These are phyloP conservation scores for Paecilomyces sp. DNA, from an alignment of 2,329 filamentous ascomycete genomes.

Conservation along the genomic window DNA sequence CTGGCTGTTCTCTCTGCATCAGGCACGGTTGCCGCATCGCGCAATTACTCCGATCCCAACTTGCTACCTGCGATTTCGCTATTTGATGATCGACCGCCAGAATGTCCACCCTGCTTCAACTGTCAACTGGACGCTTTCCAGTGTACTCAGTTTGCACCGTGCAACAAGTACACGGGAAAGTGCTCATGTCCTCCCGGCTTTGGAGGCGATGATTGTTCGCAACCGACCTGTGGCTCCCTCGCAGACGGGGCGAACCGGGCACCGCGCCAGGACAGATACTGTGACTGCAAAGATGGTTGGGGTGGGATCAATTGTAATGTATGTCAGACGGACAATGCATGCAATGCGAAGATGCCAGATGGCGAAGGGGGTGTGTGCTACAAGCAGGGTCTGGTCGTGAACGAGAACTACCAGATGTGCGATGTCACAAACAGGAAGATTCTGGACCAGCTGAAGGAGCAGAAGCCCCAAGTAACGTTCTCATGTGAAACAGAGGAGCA, in stretches of 20 bases:
- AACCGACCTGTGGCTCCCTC: constrained; percentile 86
- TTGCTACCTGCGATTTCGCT: constrained; percentile 60
- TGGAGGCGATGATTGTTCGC: constrained; percentile 85
- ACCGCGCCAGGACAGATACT: constrained; percentile 63
- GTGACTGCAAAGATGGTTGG: constrained; percentile 90
- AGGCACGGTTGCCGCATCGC: constrained; percentile 17
- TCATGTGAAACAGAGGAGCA: constrained; percentile 69
- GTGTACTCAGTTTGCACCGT: constrained; percentile 84
- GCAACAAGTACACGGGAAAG: constrained; percentile 84
- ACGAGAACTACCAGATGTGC: constrained; percentile 96
- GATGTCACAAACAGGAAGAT: constrained; percentile 97
- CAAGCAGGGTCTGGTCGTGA: constrained; percentile 79
- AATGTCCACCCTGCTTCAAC: constrained; percentile 69
- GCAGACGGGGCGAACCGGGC: constrained; percentile 72
- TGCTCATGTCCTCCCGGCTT: constrained; percentile 89
- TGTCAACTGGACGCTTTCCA: constrained; percentile 88
- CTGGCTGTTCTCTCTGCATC: constrained; percentile 17
- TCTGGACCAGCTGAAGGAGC: constrained; percentile 71
- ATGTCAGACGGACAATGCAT: constrained; percentile 75
- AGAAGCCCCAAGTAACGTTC: constrained; percentile 90
- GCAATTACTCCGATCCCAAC: constrained; percentile 55
- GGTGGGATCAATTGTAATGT: constrained; percentile 97
- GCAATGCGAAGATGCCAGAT: constrained; percentile 79
- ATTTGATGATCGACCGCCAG: constrained; percentile 60
- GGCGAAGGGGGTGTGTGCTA: constrained; percentile 83